Base-by-base conservation (phyloP, 495 filamentous ascomycete species). In the Cudoniella acicularis region DNA sequence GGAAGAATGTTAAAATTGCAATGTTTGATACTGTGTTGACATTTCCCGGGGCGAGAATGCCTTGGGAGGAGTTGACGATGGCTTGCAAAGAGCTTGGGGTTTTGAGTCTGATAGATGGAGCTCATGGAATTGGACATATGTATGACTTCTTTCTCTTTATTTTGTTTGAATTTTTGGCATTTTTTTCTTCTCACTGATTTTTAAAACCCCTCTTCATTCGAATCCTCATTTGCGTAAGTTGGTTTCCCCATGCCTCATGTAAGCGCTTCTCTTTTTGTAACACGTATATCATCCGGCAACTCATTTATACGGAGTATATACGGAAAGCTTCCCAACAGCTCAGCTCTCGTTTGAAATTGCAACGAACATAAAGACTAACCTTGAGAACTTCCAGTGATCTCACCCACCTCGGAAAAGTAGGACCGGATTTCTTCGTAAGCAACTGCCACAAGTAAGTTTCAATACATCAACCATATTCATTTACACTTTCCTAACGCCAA, bases 41-140 rank as follows among this genome's bases (percentile, higher is more conserved):
- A 21, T 72, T 86, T 48, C 92, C 92, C 0, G 92, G 91, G 1
- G 73, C 91, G 0, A 72, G 87, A 1, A 83, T 95, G 61, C 92
- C 92, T 2, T 96, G 90, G 71, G 88, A 92, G 64, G 59, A 65
- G 1, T 68, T 96, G 1, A 77, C 79, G 2, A 70, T 68, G 0
- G 76, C 80, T 1, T 93, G 91, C 64, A 78, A 75, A 18, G 77
- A 82, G 52, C 69, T 83, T n/a, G 82, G 78, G 0, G 75, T 94
- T 0, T 69, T 83, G 45, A 69, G 65, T 42, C 67, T 86, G 20
- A 74, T 96, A 20, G 91, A 96, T 67, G 91, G 79, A 2, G 91
- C 91, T 1, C 91, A 96, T 69, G 88, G 88, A 2, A 75, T 96
- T 41, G 92, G 92, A 0, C 84, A 92, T 58, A 79, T 96, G 30